Conservation (phyloP, 768 basidiomycete species). For the Phanerochaete carnosa region DNA sequence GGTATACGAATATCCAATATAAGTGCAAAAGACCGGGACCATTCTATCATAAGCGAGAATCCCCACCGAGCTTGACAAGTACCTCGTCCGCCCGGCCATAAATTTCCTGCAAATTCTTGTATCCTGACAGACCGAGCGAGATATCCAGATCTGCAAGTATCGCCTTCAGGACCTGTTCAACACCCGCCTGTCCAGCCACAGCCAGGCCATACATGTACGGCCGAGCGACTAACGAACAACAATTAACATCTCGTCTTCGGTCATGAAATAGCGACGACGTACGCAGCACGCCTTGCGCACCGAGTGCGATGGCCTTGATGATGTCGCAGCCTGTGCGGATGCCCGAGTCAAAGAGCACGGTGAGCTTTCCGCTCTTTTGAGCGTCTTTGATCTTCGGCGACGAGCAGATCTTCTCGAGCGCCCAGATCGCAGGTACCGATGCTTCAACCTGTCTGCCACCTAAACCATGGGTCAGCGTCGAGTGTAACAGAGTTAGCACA, state of each 20-base stretch:
- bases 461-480: slow-evolving; percentile 20
- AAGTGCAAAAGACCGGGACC: too few relatives aligned
- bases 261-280: slow-evolving; percentile 26
- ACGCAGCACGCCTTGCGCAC: slow-evolving; percentile 80
- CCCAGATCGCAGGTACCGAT: slow-evolving; percentile 70
- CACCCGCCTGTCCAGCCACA: slow-evolving; percentile 67
- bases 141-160: slow-evolving; percentile 68
- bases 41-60: too few relatives aligned
- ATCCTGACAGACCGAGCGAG: slow-evolving; percentile 63
- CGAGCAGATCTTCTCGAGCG: slow-evolving; percentile 64
- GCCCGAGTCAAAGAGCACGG: slow-evolving; percentile 76
- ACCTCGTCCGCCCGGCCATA: slow-evolving; percentile 55
- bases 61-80: slow-evolving; percentile 36
- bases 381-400: slow-evolving; percentile 57
- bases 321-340: slow-evolving; percentile 83
- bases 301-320: slow-evolving; percentile 80
- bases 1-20: too few relatives aligned
- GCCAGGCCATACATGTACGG: slow-evolving; percentile 74
- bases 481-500: not conserved
- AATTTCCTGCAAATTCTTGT: slow-evolving; percentile 54
- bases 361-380: slow-evolving; percentile 56
- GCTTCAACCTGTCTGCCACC: slow-evolving; percentile 80
- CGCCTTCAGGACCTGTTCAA: slow-evolving; percentile 68
- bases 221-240: slow-evolving; percentile 55
- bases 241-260: not conserved